Evolutionary conservation across 202 grass and related monocot genomes (phyloP), one percentile per base, ranked within the genome.

Genomic region (Setaria italica): DNA sequence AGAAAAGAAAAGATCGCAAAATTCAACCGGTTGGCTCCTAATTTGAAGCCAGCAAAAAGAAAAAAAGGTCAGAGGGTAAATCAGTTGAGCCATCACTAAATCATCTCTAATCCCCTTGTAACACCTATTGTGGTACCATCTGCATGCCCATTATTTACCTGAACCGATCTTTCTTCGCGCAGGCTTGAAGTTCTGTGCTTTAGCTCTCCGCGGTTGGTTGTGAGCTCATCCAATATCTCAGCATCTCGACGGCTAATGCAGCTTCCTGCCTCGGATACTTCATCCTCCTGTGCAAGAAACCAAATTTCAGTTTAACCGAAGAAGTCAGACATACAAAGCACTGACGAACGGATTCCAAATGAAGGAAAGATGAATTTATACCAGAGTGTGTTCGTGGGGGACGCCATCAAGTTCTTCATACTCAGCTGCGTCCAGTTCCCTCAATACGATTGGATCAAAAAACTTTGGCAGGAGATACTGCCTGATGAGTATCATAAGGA

Each of bases 191-290:
- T 67, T 86, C 93, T 89, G 78, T 83, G 87, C 81, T 95, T 98
- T 57, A 98, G 39, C 87, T 98, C 95, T n/a, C 95, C 95, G 68
- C 95, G 87, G 42, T 87, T 88, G 50, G 93, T 98, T 63, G 95
- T 95, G 70, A 94, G 72, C 39, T 95, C 95, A 30, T 98, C 91
- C 49, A 98, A 63, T 84, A 98, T 95, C 47, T 98, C 95, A 79
- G 88, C 88, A 70, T 95, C 93, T 6, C 75, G 70, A 56, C 66
- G 70, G 70, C 73, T 72, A 47, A 49, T 69, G 56, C 84, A 87
- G 25, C 77, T 93, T 78, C 16, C 86, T 79, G 64, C 42, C 42
- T 54, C 51, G 20, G 88, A 94, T 49, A 32, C 34, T 21, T 84
- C 86, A 15, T 88, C 84, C 48, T 94, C 91, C 93, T 95, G 86